These are phyloP conservation scores for Backusella mclennaniae DNA, from an alignment of 192 early-diverging fungal species.

Conservation along the genomic window DNA sequence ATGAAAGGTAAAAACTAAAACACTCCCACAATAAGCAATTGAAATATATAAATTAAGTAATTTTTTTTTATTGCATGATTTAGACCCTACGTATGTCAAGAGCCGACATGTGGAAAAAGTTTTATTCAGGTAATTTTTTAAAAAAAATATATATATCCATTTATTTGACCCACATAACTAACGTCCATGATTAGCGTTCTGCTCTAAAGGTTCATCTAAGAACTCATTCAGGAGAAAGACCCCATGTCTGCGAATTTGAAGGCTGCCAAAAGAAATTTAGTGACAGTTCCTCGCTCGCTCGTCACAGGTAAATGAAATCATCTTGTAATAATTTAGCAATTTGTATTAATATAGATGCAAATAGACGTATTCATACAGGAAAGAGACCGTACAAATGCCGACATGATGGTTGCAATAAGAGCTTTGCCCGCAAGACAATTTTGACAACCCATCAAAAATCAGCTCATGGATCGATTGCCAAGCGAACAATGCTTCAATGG, in stretches of 20 bases:
- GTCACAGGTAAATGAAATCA: slow-evolving; percentile 55
- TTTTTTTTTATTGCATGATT: background rate
- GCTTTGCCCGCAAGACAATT: slow-evolving; percentile 50
- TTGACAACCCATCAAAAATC: slow-evolving; percentile 41
- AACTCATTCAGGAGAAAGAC: slow-evolving; percentile 73
- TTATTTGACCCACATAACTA: background rate
- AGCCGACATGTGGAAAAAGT: slow-evolving; percentile 65
- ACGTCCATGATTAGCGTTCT: slow-evolving; percentile 50
- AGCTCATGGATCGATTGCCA: slow-evolving; percentile 18
- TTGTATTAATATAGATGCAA: background rate
- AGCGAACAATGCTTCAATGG: slow-evolving; percentile 12
- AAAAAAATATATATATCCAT: background rate
- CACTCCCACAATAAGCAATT: background rate
- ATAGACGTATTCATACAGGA: slow-evolving; percentile 66
- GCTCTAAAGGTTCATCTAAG: slow-evolving; percentile 77
- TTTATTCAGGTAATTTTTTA: slow-evolving; percentile 57
- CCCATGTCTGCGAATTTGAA: slow-evolving; percentile 63
- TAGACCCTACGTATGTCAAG: slow-evolving; percentile 64
- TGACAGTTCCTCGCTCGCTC: slow-evolving; percentile 70
- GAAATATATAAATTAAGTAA: background rate
- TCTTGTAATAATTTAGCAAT: slow-evolving; percentile 4
- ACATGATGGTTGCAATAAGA: slow-evolving; percentile 41
- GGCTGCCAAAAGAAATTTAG: slow-evolving; percentile 74
- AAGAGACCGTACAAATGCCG: slow-evolving; percentile 65
- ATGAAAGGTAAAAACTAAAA: slow-evolving; percentile 52